Base-by-base conservation (phyloP, 805 yeast species). In the Candida tallmaniae region DNA sequence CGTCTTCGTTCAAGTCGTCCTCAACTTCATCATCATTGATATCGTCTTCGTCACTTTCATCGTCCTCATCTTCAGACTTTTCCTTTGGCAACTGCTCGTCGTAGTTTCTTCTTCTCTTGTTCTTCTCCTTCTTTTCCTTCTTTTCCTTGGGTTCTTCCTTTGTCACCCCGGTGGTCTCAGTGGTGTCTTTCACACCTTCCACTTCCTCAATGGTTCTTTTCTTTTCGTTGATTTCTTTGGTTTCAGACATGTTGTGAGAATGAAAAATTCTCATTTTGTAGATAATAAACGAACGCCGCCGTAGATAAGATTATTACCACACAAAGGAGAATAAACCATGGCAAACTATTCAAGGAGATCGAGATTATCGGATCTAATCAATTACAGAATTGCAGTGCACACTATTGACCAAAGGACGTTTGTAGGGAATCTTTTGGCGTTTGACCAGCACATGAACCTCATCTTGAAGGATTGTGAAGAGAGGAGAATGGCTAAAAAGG, bases 401-500 rank as follows among this genome's bases (percentile, higher is more conserved):
- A 76, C 90, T 1, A 56, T 76, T n/a, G 97, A 90, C 59, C 80
- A 83, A 4, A 71, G 94, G 27, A 80, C 77, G 28, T 76, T 84
- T 44, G 68, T 79, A 5, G 98, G 98, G 2, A 80, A 78, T 42
- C 69, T 90, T 34, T 60, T 89, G 42, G 88, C 97, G 6, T 90
- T 86, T 56, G 98, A 93, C 57, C 81, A 81, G 52, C 83, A 82
- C 54, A 80, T 89, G 81, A 90, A 90, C 56, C 54, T 90, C 12
- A 95, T 93, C 10, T 62, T 90, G 21, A 73, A 83, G 9, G 93
- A 89, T 44, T 76, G 93, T 27, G 88, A 85, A 49, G 98, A 90
- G 54, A 78, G 78, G 49, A 70, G 97, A 44, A 59, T 80, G 8
- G 78, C 95, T 4, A 80, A 78, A 47, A 78, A 78, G 41, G 71